Conservation (phyloP, 2,329 filamentous ascomycete species). For the Aureobasidium sp. region DNA sequence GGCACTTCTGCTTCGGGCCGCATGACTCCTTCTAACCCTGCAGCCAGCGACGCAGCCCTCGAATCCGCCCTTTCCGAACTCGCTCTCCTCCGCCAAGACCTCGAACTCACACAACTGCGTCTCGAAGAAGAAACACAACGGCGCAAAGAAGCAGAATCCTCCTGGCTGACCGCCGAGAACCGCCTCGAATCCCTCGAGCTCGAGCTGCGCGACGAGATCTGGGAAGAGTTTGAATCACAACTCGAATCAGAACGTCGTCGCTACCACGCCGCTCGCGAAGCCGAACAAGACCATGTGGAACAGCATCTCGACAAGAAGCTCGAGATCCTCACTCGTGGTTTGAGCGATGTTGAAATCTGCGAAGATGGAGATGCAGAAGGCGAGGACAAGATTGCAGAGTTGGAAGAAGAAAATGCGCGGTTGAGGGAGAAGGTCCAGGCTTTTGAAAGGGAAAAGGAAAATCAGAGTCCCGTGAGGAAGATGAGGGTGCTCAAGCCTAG, state of each 20-base stretch:
- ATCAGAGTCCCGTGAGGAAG: constrained; percentile 37
- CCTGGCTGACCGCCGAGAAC: constrained; percentile 55
- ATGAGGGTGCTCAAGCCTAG: constrained; percentile 41
- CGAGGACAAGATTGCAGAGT: constrained; percentile 26
- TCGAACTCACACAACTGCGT: constrained; percentile 62
- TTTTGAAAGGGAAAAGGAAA: constrained; percentile 32
- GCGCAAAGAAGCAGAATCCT: constrained; percentile 62
- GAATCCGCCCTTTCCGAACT: constrained; percentile 77
- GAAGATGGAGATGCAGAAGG: constrained; percentile 30
- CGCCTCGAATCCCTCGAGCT: constrained; percentile 69
- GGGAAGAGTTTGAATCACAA: constrained; percentile 70
- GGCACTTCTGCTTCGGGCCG: constrained; percentile 27
- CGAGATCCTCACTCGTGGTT: constrained; percentile 56
- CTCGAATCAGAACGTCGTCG: constrained; percentile 65
- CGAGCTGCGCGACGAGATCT: constrained; percentile 81
- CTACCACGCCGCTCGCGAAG: constrained; percentile 72
- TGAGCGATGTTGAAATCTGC: constrained; percentile 36
- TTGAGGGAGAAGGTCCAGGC: constrained; percentile 32
- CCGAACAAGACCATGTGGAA: constrained; percentile 68
- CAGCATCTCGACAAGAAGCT: constrained; percentile 85
- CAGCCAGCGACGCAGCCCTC: constrained; percentile 50
- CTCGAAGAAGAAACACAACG: constrained; percentile 62
- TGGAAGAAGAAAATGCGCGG: constrained; percentile 39
- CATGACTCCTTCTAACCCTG: constrained; percentile 37
- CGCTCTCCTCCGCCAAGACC: constrained; percentile 65